These are phyloP conservation scores for Aureobasidium sp. DNA, from an alignment of 2,329 filamentous ascomycete species.

Conservation along the genomic window DNA sequence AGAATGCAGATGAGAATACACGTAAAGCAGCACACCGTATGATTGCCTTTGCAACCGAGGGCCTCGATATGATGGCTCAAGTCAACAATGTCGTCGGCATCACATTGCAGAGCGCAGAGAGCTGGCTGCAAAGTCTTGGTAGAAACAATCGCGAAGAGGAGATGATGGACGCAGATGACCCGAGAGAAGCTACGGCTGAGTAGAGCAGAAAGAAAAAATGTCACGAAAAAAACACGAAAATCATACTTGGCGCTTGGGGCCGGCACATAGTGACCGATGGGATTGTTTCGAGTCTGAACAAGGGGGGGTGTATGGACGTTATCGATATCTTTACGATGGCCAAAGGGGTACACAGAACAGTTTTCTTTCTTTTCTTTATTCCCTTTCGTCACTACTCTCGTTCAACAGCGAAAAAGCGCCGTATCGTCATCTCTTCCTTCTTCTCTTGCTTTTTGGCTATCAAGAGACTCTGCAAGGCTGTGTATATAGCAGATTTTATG, in stretches of 20 bases:
- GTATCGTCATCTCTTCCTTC: neutral
- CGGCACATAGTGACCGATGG: too few species aligned
- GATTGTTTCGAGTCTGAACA: neutral
- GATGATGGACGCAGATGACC: constrained; percentile 23
- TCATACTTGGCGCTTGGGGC: neutral
- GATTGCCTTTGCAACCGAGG: constrained; percentile 87
- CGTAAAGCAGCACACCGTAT: constrained; percentile 75
- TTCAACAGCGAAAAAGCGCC: constrained; percentile 1
- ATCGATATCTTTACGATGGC: neutral
- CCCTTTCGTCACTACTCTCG: constrained; percentile 1
- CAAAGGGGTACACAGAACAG: neutral
- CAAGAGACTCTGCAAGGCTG: neutral
- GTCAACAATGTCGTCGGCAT: constrained; percentile 90
- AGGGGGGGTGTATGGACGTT: neutral
- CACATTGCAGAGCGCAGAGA: constrained; percentile 90
- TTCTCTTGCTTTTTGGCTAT: neutral
- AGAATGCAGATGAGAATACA: constrained; percentile 46
- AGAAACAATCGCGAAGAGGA: constrained; percentile 20
- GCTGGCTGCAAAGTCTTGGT: constrained; percentile 77
- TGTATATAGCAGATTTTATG: constrained; percentile 14
- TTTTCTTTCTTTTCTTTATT: neutral
- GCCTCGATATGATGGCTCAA: constrained; percentile 93
- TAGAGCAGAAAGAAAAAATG: neutral
- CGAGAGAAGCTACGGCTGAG: constrained; percentile 7
- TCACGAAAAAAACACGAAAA: neutral